Conservation (phyloP, 768 basidiomycete genomes). For the Kwoniella sp. region DNA sequence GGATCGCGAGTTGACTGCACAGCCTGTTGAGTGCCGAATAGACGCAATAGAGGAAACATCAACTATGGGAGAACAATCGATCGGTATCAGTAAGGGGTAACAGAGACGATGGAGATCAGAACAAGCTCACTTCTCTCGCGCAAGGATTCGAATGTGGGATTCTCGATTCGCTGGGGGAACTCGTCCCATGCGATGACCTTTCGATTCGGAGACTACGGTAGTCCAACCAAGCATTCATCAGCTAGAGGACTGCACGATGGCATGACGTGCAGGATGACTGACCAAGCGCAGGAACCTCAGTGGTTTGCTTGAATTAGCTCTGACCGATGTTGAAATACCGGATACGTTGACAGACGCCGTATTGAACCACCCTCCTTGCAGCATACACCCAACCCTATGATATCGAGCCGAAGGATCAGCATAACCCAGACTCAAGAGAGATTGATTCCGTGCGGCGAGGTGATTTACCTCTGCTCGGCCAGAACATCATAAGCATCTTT, state of each 20-base stretch:
- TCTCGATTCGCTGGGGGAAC: constrained; percentile 28
- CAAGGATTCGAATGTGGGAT: constrained; percentile 34
- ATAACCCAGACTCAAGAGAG: no score
- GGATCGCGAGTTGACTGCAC: constrained; percentile 43
- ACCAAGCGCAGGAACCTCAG: constrained; percentile 43
- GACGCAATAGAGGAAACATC: constrained; percentile 35
- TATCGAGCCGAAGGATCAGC: background rate
- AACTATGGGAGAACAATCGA: no score
- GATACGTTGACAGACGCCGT: constrained; percentile 27
- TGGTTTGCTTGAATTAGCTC: constrained; percentile 35
- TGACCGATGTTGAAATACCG: constrained; percentile 22
- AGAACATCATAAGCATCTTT: constrained; percentile 44
- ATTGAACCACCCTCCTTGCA: constrained; percentile 51
- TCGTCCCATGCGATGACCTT: constrained; percentile 43
- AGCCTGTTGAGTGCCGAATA: constrained; percentile 32
- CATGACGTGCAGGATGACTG: constrained; percentile 3
- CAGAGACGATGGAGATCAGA: background rate
- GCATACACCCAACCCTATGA: constrained; percentile 45
- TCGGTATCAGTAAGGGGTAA: background rate
- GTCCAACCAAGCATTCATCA: background rate
- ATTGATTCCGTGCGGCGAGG: background rate
- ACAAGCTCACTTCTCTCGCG: constrained; percentile 35
- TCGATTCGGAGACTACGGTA: constrained; percentile 40
- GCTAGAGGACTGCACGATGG: background rate
- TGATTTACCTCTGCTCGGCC: constrained; percentile 38